Evolutionary conservation across 2,329 filamentous ascomycete species (phyloP), one percentile per base, ranked within the genome.

Genomic region (Hymenoscyphus fructigenus): DNA sequence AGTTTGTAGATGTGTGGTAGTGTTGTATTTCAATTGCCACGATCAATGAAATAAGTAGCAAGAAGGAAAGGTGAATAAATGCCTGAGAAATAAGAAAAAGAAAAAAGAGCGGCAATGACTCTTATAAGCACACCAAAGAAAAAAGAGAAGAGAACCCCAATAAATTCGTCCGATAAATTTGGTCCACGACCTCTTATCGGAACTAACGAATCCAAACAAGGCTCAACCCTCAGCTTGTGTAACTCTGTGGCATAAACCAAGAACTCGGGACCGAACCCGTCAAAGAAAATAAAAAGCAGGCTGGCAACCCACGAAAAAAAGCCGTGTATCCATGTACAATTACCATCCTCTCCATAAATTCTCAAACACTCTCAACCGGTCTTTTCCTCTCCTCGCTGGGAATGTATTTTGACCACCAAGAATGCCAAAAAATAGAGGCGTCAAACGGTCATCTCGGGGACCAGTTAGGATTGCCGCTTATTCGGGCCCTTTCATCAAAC

Each of bases 1-100:
- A 23, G 44, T 23, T 26, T 50, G 44, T 50, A 50, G 44, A 20
- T 50, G n/a, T 50, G 44, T 50, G 6, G 12, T 23, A 6, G 44
- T 50, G 44, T 50, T 50, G 44, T 50, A 50, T 50, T 50, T 23
- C 44, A 50, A 50, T 50, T 50, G 44, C 44, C 44, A 50, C n/a
- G 23, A 50, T 20, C 5, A 50, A 50, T 23, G n/a, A 23, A 50
- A 50, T 10, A 23, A 36, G 34, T 23, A 12, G 44, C 44, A 50
- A 50, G 44, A 23, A 50, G 10, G 20, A 50, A 14, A 50, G 15
- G 44, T 23, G 44, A 50, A 50, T 50, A 26, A 50, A 50, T 23
- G 44, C 44, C 44, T 12, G 44, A 50, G 41, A 5, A 44, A 23
- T 4, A 20, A 23, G n/a, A 50, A 5, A 23, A 6, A 47, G n/a